Percentiles rank a stretch among this genome's conserved stretches.
Conservation (phyloP, 495 filamentous ascomycete genomes). For the Collariella sp. region DNA sequence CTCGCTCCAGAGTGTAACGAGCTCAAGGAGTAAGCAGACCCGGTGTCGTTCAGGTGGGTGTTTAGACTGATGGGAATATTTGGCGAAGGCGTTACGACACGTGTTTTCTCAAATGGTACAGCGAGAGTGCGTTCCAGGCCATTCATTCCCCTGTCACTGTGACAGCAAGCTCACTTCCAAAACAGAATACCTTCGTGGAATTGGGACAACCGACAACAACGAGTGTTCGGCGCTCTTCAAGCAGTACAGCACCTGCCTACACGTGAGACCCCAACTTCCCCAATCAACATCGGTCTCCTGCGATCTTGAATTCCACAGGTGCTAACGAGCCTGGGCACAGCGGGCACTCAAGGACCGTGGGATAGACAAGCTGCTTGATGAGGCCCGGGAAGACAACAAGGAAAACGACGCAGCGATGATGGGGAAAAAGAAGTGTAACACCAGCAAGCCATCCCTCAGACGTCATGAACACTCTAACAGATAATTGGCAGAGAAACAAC, state of each 20-base stretch:
- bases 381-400: conserved; percentile 70
- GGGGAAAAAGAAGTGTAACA: conserved; percentile 42
- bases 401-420: conserved; percentile 71
- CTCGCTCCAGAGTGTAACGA: conserved; percentile 68
- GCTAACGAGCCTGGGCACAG: conserved; percentile 33
- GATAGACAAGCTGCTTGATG: conserved; percentile 78
- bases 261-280: conserved; percentile 41
- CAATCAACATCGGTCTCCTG: background rate
- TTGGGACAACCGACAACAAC: conserved; percentile 56
- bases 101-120: conserved; percentile 95
- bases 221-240: conserved; percentile 80
- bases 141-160: too few relatives aligned
- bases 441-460: background rate
- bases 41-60: conserved; percentile 6
- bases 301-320: background rate
- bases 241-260: conserved; percentile 73
- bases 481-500: too few relatives aligned
- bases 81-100: conserved; percentile 70
- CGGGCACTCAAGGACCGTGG: conserved; percentile 73
- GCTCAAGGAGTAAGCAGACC: conserved; percentile 63
- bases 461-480: too few relatives aligned
- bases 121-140: conserved; percentile 59
- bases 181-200: conserved; percentile 76
- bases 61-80: background rate
- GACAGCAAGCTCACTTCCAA: conserved; percentile 5